phyloP scores from a whole-genome alignment of 2,329 filamentous ascomycete species.

The Fusarium globosum region DNA sequence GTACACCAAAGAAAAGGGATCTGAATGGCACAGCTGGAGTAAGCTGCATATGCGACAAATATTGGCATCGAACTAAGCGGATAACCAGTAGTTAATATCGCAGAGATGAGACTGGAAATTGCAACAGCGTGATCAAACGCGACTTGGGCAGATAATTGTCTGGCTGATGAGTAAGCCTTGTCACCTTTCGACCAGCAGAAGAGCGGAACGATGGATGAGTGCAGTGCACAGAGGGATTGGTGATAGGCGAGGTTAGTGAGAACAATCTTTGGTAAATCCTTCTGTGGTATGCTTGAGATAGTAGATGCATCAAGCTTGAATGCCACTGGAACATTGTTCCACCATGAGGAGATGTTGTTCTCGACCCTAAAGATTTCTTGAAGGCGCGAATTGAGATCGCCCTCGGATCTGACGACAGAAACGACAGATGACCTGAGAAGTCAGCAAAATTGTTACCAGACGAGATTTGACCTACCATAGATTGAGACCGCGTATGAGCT shows the following conservation, averaged over 20 bases:
- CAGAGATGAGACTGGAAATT: background rate
- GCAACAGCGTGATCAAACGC: background rate
- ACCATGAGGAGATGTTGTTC: background rate
- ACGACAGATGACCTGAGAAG: background rate
- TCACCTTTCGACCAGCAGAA: slow-evolving; percentile 5
- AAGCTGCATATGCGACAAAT: slow-evolving; percentile 7
- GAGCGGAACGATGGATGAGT: background rate
- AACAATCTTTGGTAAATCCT: background rate
- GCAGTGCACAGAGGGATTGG: background rate
- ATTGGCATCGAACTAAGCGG: background rate
- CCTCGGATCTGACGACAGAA: background rate
- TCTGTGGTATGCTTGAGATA: fast-evolving
- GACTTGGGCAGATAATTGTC: background rate
- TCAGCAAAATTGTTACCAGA: fast-evolving
- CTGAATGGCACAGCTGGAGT: background rate
- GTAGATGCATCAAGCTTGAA: background rate
- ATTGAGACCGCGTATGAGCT: background rate
- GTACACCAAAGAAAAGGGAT: slow-evolving; percentile 10
- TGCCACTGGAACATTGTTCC: fast-evolving
- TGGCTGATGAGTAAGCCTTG: background rate
- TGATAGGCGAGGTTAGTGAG: background rate
- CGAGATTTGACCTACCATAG: background rate
- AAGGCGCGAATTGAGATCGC: fast-evolving
- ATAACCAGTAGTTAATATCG: fast-evolving
- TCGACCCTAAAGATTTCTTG: background rate